phyloP scores from a whole-genome alignment of 768 basidiomycete genomes.

The Lactarius akahatsu region DNA sequence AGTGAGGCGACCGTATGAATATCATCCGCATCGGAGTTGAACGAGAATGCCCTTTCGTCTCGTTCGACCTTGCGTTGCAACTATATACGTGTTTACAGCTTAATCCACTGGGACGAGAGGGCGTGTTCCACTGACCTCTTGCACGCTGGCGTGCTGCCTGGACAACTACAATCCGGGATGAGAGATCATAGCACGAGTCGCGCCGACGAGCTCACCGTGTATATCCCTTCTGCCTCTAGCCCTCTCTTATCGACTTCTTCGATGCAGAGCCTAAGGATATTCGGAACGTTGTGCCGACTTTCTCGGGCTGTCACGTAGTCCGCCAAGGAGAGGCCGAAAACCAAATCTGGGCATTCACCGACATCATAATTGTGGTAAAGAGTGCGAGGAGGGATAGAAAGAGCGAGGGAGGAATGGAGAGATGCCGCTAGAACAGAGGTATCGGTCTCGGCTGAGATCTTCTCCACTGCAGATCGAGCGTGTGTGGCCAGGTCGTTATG shows the following conservation, averaged over 20 bases:
- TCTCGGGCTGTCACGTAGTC: slow-evolving; percentile 86
- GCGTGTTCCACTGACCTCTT: slow-evolving; percentile 52
- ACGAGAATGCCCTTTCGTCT: slow-evolving; percentile 72
- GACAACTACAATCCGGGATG: slow-evolving; percentile 54
- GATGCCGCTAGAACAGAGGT: slow-evolving; percentile 52
- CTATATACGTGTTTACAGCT: slow-evolving; percentile 39
- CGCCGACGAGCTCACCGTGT: slow-evolving; percentile 50
- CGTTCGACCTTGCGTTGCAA: slow-evolving; percentile 84
- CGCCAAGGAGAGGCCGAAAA: slow-evolving; percentile 84
- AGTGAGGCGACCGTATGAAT: slow-evolving; percentile 81
- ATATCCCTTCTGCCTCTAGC: slow-evolving; percentile 76
- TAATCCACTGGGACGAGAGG: not conserved
- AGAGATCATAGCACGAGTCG: not conserved
- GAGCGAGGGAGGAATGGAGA: slow-evolving; percentile 61
- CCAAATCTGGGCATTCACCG: slow-evolving; percentile 82
- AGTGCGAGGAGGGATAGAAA: slow-evolving; percentile 67
- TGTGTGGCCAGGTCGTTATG: slow-evolving; percentile 72
- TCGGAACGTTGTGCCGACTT: slow-evolving; percentile 72
- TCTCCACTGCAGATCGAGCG: slow-evolving; percentile 56
- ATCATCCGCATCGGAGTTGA: slow-evolving; percentile 70
- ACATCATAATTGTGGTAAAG: slow-evolving; percentile 76
- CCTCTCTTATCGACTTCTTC: slow-evolving; percentile 80
- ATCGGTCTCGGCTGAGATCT: slow-evolving; percentile 72
- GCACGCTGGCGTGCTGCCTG: slow-evolving; percentile 80
- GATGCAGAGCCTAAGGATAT: slow-evolving; percentile 77